Evolutionary conservation across 148 eudicot species (phyloP).

Genomic region (Nepenthes mirabilis): DNA sequence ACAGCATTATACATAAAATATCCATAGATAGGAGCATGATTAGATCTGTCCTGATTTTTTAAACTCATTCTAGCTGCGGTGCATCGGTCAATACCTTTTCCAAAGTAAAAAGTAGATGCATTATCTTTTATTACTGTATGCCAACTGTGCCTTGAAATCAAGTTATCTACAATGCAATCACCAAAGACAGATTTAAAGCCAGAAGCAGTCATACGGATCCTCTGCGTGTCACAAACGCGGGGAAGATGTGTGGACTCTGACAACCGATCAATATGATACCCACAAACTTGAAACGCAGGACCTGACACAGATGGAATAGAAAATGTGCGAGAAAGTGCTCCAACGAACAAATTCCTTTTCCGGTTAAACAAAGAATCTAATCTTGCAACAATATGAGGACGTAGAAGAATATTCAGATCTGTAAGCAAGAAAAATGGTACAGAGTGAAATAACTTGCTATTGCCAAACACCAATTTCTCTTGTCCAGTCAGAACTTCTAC

Average conservation of each 20-base stretch:
- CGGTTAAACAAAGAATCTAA: slow-evolving; percentile 33
- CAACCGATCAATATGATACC: slow-evolving; percentile 43
- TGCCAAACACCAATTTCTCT: slow-evolving; percentile 33
- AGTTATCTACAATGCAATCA: slow-evolving; percentile 24
- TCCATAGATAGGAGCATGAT: slow-evolving; percentile 27
- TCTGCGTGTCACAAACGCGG: slow-evolving; percentile 12
- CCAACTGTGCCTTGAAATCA: slow-evolving; percentile 20
- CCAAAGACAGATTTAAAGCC: slow-evolving; percentile 25
- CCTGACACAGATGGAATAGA: slow-evolving; percentile 72
- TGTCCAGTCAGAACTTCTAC: slow-evolving; percentile 30
- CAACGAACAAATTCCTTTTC: slow-evolving; percentile 40
- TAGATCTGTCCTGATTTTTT: slow-evolving; percentile 30
- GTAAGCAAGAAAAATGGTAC: slow-evolving; percentile 16
- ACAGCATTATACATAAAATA: slow-evolving; percentile 37
- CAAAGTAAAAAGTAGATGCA: slow-evolving; percentile 15
- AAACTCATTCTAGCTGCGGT: slow-evolving; percentile 42
- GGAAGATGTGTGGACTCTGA: slow-evolving; percentile 19
- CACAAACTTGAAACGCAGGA: slow-evolving; percentile 54
- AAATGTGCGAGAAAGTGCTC: slow-evolving; percentile 55
- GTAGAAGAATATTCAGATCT: slow-evolving; percentile 28
- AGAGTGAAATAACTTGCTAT: slow-evolving; percentile 23
- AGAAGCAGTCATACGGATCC: slow-evolving; percentile 32
- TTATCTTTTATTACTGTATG: slow-evolving; percentile 17
- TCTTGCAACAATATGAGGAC: slow-evolving; percentile 37
- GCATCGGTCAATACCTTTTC: slow-evolving; percentile 23